These are phyloP conservation scores for Aspergillus phoenicis DNA, from an alignment of 2,329 filamentous ascomycete species.

Conservation along the genomic window DNA sequence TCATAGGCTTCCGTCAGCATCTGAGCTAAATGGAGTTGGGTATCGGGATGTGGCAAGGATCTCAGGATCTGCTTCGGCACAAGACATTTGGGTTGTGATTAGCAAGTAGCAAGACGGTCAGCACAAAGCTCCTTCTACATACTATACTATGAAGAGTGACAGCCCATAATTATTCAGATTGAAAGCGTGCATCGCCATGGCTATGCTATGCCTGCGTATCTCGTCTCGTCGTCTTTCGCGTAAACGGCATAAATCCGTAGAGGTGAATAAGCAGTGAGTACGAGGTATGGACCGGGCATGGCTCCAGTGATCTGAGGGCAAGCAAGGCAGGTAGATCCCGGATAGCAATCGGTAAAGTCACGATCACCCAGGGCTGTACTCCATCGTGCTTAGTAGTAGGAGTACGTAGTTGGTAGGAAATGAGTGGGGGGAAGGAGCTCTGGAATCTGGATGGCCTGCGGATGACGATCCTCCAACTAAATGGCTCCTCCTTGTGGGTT, in stretches of 20 bases:
- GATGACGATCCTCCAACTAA: constrained; percentile 1
- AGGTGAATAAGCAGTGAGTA: background rate
- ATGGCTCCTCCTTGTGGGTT: background rate
- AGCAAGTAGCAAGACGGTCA: background rate
- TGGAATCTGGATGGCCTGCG: background rate
- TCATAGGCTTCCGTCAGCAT: background rate
- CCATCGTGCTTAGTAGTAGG: background rate
- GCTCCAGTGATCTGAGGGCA: background rate
- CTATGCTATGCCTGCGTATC: background rate
- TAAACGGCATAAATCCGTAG: background rate
- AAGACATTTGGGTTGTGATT: background rate
- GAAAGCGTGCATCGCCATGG: background rate
- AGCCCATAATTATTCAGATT: background rate
- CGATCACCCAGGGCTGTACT: background rate
- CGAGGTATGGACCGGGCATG: background rate
- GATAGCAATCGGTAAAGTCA: background rate
- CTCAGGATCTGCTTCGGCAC: background rate
- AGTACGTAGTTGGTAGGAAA: background rate
- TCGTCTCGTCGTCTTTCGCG: background rate
- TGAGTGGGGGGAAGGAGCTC: background rate
- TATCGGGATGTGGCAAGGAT: background rate
- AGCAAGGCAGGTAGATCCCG: background rate
- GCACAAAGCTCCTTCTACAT: background rate
- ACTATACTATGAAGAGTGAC: background rate
- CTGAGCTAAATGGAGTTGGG: background rate